Conservation (phyloP, 495 filamentous ascomycete genomes). For the Gamarada debralockiae region DNA sequence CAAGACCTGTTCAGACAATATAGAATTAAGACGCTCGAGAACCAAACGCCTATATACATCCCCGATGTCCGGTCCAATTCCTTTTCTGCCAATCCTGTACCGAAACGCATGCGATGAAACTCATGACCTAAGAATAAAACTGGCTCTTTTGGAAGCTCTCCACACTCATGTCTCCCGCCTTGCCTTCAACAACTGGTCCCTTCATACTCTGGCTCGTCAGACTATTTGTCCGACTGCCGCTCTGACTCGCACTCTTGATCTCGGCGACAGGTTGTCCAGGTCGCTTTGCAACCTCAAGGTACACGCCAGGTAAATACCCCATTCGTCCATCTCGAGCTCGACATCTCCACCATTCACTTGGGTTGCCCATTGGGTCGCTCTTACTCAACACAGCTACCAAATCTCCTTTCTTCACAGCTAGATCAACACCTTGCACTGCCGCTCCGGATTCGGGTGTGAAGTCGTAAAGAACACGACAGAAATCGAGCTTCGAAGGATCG, state of each 20-base stretch:
- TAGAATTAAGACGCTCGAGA: too few species aligned
- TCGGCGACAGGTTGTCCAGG: slow-evolving; percentile 34
- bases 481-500: slow-evolving; percentile 87
- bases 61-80: too few species aligned
- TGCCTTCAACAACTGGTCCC: slow-evolving; percentile 55
- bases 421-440: slow-evolving; percentile 69
- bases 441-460: slow-evolving; percentile 67
- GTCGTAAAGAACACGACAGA: slow-evolving; percentile 91
- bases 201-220: slow-evolving; percentile 29
- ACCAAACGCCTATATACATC: too few species aligned
- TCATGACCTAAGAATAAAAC: slow-evolving; percentile 60
- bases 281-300: slow-evolving; percentile 78
- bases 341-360: slow-evolving; percentile 96
- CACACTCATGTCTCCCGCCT: slow-evolving; percentile 63
- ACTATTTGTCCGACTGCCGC: slow-evolving; percentile 38
- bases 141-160: slow-evolving; percentile 91
- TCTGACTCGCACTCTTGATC: slow-evolving; percentile 51
- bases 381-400: slow-evolving; percentile 93
- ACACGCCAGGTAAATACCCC: slow-evolving; percentile 86
- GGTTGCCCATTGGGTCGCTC: slow-evolving; percentile 85
- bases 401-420: slow-evolving; percentile 92
- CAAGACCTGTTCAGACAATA: too few species aligned
- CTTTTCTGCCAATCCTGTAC: too few species aligned
- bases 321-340: slow-evolving; percentile 86
- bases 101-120: too few species aligned